phyloP scores from a whole-genome alignment of 768 basidiomycete species.

The Porpolomopsis calyptriformis region DNA sequence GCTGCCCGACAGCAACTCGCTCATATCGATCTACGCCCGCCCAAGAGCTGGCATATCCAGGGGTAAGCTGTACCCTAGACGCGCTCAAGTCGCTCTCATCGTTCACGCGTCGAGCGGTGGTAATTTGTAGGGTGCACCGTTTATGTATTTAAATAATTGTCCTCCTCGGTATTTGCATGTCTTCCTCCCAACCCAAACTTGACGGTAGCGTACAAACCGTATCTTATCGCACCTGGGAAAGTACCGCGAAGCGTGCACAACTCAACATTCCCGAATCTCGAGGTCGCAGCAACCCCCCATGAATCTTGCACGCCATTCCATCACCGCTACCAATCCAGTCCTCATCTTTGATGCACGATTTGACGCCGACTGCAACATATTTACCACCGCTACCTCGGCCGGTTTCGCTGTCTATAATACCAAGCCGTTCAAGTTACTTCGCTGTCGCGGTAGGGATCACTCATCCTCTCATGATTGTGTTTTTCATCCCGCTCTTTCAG shows the following conservation, averaged over 20 bases:
- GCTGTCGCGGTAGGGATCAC: conserved; percentile 58
- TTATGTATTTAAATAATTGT: no score
- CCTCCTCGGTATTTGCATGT: no score
- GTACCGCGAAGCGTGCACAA: background rate
- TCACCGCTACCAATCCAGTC: conserved; percentile 64
- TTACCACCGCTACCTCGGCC: conserved; percentile 66
- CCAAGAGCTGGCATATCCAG: conserved; percentile 62
- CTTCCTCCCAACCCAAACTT: no score
- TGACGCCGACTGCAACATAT: conserved; percentile 71
- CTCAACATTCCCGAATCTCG: background rate
- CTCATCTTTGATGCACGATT: conserved; percentile 71
- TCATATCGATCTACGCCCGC: conserved; percentile 62
- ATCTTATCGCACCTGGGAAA: background rate
- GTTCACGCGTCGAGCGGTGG: no score
- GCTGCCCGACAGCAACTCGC: conserved; percentile 71
- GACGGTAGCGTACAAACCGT: no score
- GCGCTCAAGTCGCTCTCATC: no score
- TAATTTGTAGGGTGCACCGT: no score
- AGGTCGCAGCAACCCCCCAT: conserved; percentile 36
- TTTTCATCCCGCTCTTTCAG: conserved; percentile 28
- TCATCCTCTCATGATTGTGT: conserved; percentile 5
- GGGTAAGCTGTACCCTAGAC: conserved; percentile 10
- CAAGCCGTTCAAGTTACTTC: conserved; percentile 64
- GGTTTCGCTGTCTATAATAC: conserved; percentile 79
- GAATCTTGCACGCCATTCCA: conserved; percentile 81